phyloP scores from a whole-genome alignment of 345 rosid genomes.

The Boechera divaricarpa region DNA sequence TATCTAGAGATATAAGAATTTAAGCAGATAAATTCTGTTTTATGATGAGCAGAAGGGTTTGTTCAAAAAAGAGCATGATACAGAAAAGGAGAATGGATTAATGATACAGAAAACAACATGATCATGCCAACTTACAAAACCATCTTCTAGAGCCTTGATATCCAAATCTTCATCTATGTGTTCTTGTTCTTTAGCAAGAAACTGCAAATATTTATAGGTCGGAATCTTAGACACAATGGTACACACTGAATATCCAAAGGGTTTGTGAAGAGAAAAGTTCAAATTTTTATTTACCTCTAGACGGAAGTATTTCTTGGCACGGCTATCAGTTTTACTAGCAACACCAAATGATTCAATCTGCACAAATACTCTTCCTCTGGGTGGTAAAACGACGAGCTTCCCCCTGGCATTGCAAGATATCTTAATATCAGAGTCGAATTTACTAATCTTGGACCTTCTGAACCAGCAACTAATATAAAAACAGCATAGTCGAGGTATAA shows the following conservation, averaged over 20 bases:
- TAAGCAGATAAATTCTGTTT: background rate
- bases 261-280: background rate
- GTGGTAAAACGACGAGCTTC: constrained; percentile 64
- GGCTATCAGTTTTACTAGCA: constrained; percentile 59
- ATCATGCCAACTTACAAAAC: constrained; percentile 67
- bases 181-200: constrained; percentile 62
- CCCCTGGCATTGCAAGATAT: constrained; percentile 49
- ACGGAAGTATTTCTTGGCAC: constrained; percentile 72
- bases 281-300: constrained; percentile 58
- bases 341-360: constrained; percentile 80
- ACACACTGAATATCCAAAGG: constrained; percentile 6
- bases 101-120: background rate
- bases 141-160: constrained; percentile 69
- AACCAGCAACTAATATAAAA: constrained; percentile 8
- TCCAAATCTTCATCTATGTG: constrained; percentile 67
- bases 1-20: background rate
- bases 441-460: constrained; percentile 22
- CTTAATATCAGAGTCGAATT: background rate
- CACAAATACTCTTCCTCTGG: constrained; percentile 56
- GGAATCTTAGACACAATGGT: background rate
- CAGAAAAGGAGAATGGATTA: background rate
- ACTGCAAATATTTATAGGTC: constrained; percentile 46
- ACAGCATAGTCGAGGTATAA: background rate
- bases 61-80: background rate
- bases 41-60: background rate